A percentile compares a stretch with the other conserved stretches of the same genome.
Conservation (phyloP, 2,329 filamentous ascomycete genomes). For the Metarhizium brunneum region DNA sequence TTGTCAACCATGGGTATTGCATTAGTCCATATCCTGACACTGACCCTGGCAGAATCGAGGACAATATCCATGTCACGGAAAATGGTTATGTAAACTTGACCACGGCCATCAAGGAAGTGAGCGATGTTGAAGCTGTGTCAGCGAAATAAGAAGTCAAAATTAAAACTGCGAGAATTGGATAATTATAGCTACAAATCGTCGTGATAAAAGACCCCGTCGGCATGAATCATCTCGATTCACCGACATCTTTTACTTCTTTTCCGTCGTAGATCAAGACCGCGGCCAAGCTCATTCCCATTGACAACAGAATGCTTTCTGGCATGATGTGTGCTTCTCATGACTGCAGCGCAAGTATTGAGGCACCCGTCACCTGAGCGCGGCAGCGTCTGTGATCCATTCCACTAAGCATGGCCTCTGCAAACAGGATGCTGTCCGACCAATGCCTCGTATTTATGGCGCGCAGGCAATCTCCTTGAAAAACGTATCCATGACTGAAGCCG, state of each 20-base stretch:
- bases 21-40: background rate
- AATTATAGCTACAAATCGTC: background rate
- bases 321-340: no score
- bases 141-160: conserved; percentile 3
- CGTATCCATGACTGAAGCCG: background rate
- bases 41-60: conserved; percentile 42
- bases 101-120: conserved; percentile 58
- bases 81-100: conserved; percentile 65
- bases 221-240: background rate
- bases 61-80: conserved; percentile 64
- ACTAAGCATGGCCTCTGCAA: no score
- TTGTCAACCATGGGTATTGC: conserved; percentile 4
- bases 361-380: no score
- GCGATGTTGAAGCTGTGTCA: conserved; percentile 43
- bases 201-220: background rate
- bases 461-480: background rate
- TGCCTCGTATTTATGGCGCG: background rate
- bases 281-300: background rate
- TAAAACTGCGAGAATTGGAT: background rate
- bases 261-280: background rate
- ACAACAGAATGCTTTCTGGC: background rate
- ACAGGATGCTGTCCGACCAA: no score
- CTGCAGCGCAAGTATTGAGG: no score
- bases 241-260: background rate
- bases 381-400: no score